phyloP scores from a whole-genome alignment of 257 asterid genomes.

The Nicotiana undulata region DNA sequence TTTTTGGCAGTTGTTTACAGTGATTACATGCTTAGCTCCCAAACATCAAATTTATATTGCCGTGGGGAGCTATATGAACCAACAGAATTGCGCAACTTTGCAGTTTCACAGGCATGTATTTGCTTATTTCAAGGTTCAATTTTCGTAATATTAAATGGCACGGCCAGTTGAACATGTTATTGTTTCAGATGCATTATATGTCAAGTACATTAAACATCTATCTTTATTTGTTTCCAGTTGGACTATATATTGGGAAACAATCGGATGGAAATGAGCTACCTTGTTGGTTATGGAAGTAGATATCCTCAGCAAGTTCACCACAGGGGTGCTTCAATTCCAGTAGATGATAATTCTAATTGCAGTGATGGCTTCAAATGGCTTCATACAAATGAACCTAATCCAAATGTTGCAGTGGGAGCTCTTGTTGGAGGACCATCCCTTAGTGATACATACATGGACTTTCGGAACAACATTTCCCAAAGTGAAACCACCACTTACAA shows the following conservation, averaged over 20 bases:
- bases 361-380: conserved; percentile 63
- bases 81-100: conserved; percentile 35
- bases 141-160: background rate
- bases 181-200: background rate
- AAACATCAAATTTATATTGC: conserved; percentile 38
- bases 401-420: conserved; percentile 52
- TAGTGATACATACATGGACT: conserved; percentile 41
- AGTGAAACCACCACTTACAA: conserved; percentile 53
- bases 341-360: conserved; percentile 36
- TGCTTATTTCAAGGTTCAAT: background rate
- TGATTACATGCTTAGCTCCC: conserved; percentile 55
- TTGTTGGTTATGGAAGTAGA: conserved; percentile 44
- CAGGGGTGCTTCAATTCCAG: conserved; percentile 54
- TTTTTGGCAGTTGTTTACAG: conserved; percentile 57
- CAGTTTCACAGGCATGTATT: conserved; percentile 36
- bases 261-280: conserved; percentile 41
- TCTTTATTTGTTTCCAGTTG: conserved; percentile 17
- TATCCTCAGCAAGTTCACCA: conserved; percentile 54
- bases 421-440: conserved; percentile 59
- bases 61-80: conserved; percentile 32
- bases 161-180: background rate
- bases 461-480: conserved; percentile 36
- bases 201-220: background rate
- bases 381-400: conserved; percentile 32
- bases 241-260: conserved; percentile 44